Base-by-base conservation (phyloP, 768 basidiomycete genomes). In the Coprinellus micaceus region DNA sequence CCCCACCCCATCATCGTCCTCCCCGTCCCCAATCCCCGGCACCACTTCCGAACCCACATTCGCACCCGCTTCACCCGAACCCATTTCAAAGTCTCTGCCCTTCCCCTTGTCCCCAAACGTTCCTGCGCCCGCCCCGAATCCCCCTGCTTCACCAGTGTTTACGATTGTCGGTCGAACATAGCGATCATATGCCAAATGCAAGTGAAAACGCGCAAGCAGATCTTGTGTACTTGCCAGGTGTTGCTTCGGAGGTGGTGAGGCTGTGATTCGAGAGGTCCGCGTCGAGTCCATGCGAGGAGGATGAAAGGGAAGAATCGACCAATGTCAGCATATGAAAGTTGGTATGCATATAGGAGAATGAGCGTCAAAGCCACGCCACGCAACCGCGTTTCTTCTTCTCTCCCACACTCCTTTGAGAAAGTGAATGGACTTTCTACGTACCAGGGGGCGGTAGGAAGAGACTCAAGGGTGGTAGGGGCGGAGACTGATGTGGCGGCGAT, bases 211-310 rank as follows among this genome's bases (percentile, higher is more conserved):
- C 44, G 81, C 75, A 54, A 92, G 77, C 51, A 92, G 83, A 71
- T 92, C 90, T 64, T 92, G 83, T 1, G 91, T 91, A 71, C 89
- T 89, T 39, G 78, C 69, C 50, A 92, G 79, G 67, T 81, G 76
- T 25, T 77, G 79, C 37, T 73, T 70, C 48, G 77, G 77, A 22
- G 69, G 72, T 61, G 71, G 70, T 10, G 66, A 71, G 11, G 64
- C 77, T 77, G 60, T 56, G 30, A 47, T 17, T 15, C 48, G 26
- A 49, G 45, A 58, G 50, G 51, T 53, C 51, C 19, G 22, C 26
- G 37, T 54, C 45, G 51, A 52, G 21, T 41, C 30, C 29, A 48
- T 46, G 25, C 39, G 46, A 41, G 43, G 49, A 52, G 46, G 17
- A 41, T 25, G 41, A 30, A n/a, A 39, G 26, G 11, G 29, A 58